phyloP scores from a whole-genome alignment of 352 stramenopile species.

The Vaucheria bursata region DNA sequence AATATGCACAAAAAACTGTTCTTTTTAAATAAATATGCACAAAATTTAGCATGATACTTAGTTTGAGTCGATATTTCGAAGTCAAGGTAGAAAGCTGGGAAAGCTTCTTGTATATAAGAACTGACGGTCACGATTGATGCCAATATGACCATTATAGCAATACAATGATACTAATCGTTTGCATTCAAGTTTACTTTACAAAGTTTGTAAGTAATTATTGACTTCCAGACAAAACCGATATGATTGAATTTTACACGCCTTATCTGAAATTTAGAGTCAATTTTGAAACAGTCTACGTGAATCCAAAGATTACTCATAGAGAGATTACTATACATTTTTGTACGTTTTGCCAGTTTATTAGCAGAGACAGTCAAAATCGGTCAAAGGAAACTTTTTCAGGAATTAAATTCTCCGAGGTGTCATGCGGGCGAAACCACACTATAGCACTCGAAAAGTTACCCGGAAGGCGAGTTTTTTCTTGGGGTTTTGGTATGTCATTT shows the following conservation, averaged over 20 bases:
- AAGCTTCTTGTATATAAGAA: too few relatives aligned
- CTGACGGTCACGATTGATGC: too few relatives aligned
- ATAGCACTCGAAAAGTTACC: slow-evolving; percentile 25
- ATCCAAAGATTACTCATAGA: background rate
- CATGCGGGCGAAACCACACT: slow-evolving; percentile 31
- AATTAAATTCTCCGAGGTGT: slow-evolving; percentile 19
- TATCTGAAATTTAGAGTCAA: background rate
- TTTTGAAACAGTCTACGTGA: background rate
- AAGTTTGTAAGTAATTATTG: too few relatives aligned
- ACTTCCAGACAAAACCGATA: too few relatives aligned
- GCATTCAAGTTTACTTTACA: too few relatives aligned
- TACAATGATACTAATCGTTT: too few relatives aligned
- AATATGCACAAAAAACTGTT: too few relatives aligned
- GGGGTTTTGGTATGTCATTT: slow-evolving; percentile 42
- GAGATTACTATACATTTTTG: background rate
- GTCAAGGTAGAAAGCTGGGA: too few relatives aligned
- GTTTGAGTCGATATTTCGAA: too few relatives aligned
- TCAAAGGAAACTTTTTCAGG: slow-evolving; percentile 14
- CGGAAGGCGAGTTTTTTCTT: slow-evolving; percentile 24
- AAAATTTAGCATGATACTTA: too few relatives aligned
- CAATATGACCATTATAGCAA: too few relatives aligned
- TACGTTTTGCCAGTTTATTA: background rate
- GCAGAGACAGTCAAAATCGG: slow-evolving; percentile 20
- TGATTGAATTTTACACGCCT: background rate
- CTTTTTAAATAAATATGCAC: too few relatives aligned